Evolutionary conservation across 495 filamentous ascomycete species (phyloP).

Genomic region (Ramalina intermedia): DNA sequence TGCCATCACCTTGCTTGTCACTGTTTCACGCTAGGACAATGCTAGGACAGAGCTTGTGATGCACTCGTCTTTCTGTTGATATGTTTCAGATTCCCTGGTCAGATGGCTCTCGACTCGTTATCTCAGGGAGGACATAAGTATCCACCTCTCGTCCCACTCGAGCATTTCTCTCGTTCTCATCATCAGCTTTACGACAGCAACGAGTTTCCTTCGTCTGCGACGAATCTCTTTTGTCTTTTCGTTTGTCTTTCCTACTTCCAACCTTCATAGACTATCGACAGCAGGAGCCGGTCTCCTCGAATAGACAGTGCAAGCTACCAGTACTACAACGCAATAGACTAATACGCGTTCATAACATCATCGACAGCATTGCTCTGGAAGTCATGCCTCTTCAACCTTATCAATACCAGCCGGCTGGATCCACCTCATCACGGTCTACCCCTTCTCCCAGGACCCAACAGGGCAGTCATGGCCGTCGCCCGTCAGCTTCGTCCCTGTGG

Average conservation of each 20-base stretch:
- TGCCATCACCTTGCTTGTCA: background rate
- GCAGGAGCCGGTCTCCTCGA: slow-evolving; percentile 16
- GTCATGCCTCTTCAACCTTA: slow-evolving; percentile 34
- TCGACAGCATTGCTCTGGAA: slow-evolving; percentile 2
- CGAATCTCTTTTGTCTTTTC: slow-evolving; percentile 17
- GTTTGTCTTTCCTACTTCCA: slow-evolving; percentile 3
- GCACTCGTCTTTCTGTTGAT: background rate
- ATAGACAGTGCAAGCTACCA: slow-evolving; percentile 6
- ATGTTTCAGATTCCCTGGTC: slow-evolving; percentile 13
- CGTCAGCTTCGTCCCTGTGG: slow-evolving; percentile 36
- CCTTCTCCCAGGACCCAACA: background rate
- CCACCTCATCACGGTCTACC: background rate
- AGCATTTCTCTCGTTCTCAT: slow-evolving; percentile 4
- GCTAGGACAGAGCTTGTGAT: too few relatives aligned
- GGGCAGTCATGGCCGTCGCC: slow-evolving; percentile 27
- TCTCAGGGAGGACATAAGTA: slow-evolving; percentile 14
- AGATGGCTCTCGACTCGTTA: slow-evolving; percentile 1
- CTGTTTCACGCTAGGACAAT: slow-evolving; percentile 6
- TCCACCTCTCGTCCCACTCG: slow-evolving; percentile 8
- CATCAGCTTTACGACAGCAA: slow-evolving; percentile 11
- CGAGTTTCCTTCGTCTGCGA: slow-evolving; percentile 10
- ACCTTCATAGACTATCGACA: slow-evolving; percentile 12
- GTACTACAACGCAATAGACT: background rate
- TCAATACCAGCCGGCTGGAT: slow-evolving; percentile 30
- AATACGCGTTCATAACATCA: background rate